Evolutionary conservation across 179 eudicot species (phyloP).

Genomic region (Spinacia oleracea): DNA sequence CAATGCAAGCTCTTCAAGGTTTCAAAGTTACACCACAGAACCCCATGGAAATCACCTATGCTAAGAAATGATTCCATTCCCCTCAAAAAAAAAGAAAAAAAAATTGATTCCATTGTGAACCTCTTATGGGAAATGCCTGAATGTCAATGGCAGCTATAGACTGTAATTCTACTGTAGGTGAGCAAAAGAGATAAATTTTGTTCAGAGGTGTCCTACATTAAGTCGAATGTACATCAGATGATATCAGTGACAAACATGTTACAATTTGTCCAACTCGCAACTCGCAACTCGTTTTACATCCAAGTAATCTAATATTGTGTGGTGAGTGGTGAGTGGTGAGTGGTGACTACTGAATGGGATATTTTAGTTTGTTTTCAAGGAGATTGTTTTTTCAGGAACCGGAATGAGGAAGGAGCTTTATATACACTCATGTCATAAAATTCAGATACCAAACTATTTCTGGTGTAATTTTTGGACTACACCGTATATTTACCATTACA

Average conservation of each 20-base stretch:
- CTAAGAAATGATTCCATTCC: constrained; percentile 61
- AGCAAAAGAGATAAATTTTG: background rate
- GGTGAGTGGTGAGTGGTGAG: no score
- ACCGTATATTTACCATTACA: no score
- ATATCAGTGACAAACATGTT: constrained; percentile 1
- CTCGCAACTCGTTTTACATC: background rate
- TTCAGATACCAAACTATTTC: no score
- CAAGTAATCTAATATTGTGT: no score
- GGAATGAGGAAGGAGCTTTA: no score
- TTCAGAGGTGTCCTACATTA: constrained; percentile 14
- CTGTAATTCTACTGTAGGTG: background rate
- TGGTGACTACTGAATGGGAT: no score
- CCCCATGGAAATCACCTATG: constrained; percentile 80
- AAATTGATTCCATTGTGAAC: no score
- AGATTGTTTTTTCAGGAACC: no score
- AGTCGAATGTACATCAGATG: constrained; percentile 14
- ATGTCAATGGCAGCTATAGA: background rate
- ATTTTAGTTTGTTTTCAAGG: no score
- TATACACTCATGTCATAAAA: no score
- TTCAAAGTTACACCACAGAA: constrained; percentile 82
- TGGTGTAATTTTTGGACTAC: no score
- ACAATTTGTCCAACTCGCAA: background rate
- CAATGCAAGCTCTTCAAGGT: constrained; percentile 92
- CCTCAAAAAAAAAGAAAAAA: no score
- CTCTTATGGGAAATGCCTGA: background rate